Percentiles rank a stretch among this genome's conserved stretches.
Conservation (phyloP, 2,329 filamentous ascomycete genomes). For the Paecilomyces sp. region DNA sequence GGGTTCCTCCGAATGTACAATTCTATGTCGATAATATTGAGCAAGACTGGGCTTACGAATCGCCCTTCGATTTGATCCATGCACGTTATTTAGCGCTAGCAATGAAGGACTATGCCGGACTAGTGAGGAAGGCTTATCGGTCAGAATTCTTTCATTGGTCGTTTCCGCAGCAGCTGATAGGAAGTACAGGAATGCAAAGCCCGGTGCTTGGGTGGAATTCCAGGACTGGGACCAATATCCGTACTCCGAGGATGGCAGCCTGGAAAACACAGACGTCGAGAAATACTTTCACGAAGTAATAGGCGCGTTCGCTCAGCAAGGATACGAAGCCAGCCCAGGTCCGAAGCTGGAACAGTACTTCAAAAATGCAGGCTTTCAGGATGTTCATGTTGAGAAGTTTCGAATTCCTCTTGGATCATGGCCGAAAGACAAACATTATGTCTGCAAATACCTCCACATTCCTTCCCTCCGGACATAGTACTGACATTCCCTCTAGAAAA, state of each 20-base stretch:
- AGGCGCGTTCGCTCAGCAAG: background rate
- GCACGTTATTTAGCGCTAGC: conserved; percentile 3
- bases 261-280: background rate
- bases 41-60: conserved; percentile 3
- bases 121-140: background rate
- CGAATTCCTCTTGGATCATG: background rate
- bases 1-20: conserved; percentile 6
- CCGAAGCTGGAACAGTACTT: background rate
- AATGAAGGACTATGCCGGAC: conserved; percentile 2
- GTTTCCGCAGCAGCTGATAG: background rate
- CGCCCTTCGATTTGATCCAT: conserved; percentile 4
- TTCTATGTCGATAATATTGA: conserved; percentile 6
- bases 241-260: background rate
- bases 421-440: background rate
- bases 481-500: background rate
- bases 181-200: background rate
- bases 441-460: background rate
- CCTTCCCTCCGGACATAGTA: background rate
- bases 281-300: background rate
- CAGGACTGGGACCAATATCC: background rate
- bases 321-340: background rate
- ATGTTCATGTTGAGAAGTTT: background rate
- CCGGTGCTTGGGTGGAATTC: background rate
- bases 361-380: background rate
- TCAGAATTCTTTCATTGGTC: background rate